Evolutionary conservation across 2,329 filamentous ascomycete genomes (phyloP), one percentile per base, ranked within the genome.

Genomic region (Xylariaceae sp.): DNA sequence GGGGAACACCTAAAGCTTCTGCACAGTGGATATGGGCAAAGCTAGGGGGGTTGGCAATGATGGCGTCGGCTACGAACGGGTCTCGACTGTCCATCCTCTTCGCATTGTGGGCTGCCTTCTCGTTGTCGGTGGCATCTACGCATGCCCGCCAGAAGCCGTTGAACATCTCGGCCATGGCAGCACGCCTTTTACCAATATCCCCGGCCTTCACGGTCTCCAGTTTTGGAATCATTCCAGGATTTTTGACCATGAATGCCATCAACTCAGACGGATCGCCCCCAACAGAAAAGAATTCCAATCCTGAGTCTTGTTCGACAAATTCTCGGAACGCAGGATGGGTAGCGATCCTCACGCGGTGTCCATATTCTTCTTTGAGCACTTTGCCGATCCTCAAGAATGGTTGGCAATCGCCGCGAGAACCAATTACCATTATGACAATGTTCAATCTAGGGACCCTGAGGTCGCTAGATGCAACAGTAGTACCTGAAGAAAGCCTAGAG

Each of bases 161-260:
- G 64, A 93, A 91, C 87, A 93, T 93, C 57, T 88, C 86, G 2
- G 82, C 87, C 87, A 93, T 92, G 41, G 83, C 81, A 4, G 81
- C 79, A 32, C 90, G 77, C 24, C 88, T 77, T 20, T 79, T 77
- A 0, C 85, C 83, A 53, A 93, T 86, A 60, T 93, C 89, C 3
- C 89, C 89, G 1, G 85, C 82, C 57, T 83, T 86, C 50, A 93
- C 81, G 0, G 87, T 87, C 57, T 89, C 83, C 20, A 92, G 74
- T 1, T 81, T 87, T 0, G 90, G 89, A 2, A 94, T 88, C 70
- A 93, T 78, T 3, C 89, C 88, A 0, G 84, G 88, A 64, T 93
- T 92, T 73, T 91, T 91, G 27, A 92, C 88, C 90, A 94, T 93
- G 69, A 92, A 93, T 0, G 88, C 86, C 90, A 93, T 93, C 1